These are phyloP conservation scores for Phylloporus sp. DNA, from an alignment of 768 basidiomycete genomes.

Conservation along the genomic window DNA sequence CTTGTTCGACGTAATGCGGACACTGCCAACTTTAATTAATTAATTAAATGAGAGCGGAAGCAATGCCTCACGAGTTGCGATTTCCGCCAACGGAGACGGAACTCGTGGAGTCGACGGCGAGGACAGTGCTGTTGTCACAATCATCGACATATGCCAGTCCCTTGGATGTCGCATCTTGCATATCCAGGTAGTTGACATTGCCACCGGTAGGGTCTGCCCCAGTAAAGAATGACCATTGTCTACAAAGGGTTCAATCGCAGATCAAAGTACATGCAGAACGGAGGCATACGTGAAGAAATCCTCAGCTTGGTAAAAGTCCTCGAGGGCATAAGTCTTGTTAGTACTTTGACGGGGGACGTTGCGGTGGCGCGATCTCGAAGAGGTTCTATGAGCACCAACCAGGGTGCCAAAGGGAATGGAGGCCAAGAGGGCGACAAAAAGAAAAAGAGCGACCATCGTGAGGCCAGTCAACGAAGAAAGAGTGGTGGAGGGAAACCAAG, in stretches of 20 bases:
- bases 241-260: conserved; percentile 25
- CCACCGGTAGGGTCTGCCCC: conserved; percentile 67
- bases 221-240: conserved; percentile 67
- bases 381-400: conserved; percentile 32
- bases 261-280: not conserved
- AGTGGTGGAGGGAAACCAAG: not conserved
- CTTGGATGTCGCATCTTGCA: conserved; percentile 44
- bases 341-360: conserved; percentile 18
- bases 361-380: conserved; percentile 28
- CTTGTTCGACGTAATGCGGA: conserved; percentile 66
- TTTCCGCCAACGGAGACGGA: conserved; percentile 45
- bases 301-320: conserved; percentile 45
- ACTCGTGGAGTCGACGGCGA: conserved; percentile 61
- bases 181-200: conserved; percentile 54
- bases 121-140: conserved; percentile 48
- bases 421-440: conserved; percentile 32
- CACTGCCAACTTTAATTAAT: conserved; percentile 33
- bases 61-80: conserved; percentile 46
- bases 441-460: conserved; percentile 33
- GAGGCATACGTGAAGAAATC: conserved; percentile 56
- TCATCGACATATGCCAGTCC: conserved; percentile 60
- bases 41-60: not conserved
- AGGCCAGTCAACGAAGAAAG: conserved; percentile 3
- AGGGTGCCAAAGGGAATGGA: conserved; percentile 34
- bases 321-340: conserved; percentile 33